Base-by-base conservation (phyloP, 1,139 yeast genomes). In the Pichia sp. region DNA sequence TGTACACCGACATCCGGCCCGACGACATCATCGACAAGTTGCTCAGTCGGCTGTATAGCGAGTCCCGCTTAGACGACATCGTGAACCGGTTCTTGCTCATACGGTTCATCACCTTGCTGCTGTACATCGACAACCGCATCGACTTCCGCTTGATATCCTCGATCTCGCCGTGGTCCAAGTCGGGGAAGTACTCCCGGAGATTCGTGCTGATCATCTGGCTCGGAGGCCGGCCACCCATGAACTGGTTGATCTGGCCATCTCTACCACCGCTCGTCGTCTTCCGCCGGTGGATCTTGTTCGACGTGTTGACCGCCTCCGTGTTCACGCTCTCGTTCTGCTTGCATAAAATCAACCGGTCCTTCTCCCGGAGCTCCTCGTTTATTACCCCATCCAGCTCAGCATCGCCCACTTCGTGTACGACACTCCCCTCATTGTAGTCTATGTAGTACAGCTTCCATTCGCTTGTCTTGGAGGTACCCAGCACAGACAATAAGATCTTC, bases 151-250 rank as follows among this genome's bases (percentile, higher is more conserved):
- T 81, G 1, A 96, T 90, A 55, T 85, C 83, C 58, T 87, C 87
- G 56, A 93, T 75, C 53, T 85, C 87, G 47, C 77, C 75, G 50
- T 83, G 81, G 41, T 82, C 84, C 0, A 96, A 85, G 48, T 85
- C 86, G 0, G 99, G 99, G 74, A 93, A 93, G 67, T 87, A 93
- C 59, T 91, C 96, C 1, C 90, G 86, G 61, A 93, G 73, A 64
- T 93, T 90, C 12, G 93, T 84, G 1, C 96, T 88, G 58, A 93
- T 93, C 63, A 90, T 78, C 65, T 90, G 96, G 58, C 95, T 85
- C 2, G 97, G 93, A 12, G 99, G 99, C 62, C 98, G 76, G 65
- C 89, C 96, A 16, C 95, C 95, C 65, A 86, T 85, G 58, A 88
- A 80, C 56, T 78, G 78, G 58, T 79, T 77, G 69, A 74, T 49